Percentiles rank a stretch among this genome's conserved stretches.
These are phyloP conservation scores for Apiotrichum domesticum DNA, from an alignment of 1,284 basidiomycete genomes.

Conservation along the genomic window DNA sequence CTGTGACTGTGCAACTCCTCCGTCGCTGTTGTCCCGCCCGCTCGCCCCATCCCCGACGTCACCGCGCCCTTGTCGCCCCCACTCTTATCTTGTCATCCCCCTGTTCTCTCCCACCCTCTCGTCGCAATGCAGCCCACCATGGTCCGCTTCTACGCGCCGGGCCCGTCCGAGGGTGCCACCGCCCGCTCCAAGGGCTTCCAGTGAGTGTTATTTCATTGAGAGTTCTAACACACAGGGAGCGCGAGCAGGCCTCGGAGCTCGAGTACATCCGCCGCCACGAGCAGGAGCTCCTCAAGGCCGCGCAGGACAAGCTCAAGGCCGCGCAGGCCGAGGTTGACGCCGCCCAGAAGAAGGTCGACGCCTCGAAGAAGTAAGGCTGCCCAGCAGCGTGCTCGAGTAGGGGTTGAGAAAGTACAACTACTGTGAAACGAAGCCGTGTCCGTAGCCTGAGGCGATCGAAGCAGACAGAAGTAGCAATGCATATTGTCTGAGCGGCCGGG, in stretches of 20 bases:
- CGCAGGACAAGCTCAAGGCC: slow-evolving; percentile 24
- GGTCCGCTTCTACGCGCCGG: slow-evolving; percentile 36
- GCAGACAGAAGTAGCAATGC: not conserved
- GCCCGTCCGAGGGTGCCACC: slow-evolving; percentile 36
- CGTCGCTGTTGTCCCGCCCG: too few relatives aligned
- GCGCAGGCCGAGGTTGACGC: slow-evolving; percentile 34
- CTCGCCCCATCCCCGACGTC: too few relatives aligned
- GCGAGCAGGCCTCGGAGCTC: slow-evolving; percentile 43
- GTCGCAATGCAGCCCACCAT: slow-evolving; percentile 21
- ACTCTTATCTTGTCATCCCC: not conserved
- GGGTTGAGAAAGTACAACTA: not conserved
- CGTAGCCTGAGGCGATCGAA: not conserved
- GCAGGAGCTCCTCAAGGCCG: slow-evolving; percentile 29
- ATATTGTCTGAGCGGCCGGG: not conserved
- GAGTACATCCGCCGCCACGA: slow-evolving; percentile 40
- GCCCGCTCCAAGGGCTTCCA: slow-evolving; percentile 37
- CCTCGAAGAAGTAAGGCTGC: not conserved
- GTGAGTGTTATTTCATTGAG: slow-evolving; percentile 20
- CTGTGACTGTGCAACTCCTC: too few relatives aligned
- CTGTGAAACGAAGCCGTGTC: too few relatives aligned
- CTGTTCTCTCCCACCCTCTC: not conserved
- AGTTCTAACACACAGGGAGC: slow-evolving; percentile 19
- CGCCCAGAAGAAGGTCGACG: slow-evolving; percentile 4
- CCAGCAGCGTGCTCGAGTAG: too few relatives aligned
- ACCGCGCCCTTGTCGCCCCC: too few relatives aligned